Percentiles rank a stretch among this genome's conserved stretches.
Evolutionary conservation across 2,329 filamentous ascomycete species (phyloP).

Genomic region (Cercospora zeae-maydis): DNA sequence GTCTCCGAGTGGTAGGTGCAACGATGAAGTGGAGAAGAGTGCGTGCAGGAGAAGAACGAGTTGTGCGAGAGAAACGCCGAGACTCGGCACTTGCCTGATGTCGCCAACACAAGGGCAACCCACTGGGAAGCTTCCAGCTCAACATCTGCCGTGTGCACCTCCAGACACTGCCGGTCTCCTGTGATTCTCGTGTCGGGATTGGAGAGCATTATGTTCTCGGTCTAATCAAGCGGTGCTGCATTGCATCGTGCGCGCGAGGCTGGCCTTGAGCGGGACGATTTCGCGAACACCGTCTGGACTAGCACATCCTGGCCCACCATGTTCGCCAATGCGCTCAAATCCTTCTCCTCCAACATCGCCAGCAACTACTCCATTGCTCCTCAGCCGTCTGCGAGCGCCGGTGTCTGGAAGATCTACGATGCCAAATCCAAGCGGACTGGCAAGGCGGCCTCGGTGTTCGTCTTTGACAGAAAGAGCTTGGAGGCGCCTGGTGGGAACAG

Average conservation of each 20-base stretch:
- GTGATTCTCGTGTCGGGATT: not conserved
- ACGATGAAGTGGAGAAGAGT: not conserved
- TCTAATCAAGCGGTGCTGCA: not conserved
- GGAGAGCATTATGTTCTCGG: not conserved
- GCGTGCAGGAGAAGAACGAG: not conserved
- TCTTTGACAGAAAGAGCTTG: constrained; percentile 86
- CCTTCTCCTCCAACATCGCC: constrained; percentile 88
- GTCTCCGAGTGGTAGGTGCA: not conserved
- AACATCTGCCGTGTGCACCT: not conserved
- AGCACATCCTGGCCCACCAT: constrained; percentile 50
- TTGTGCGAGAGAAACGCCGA: not conserved
- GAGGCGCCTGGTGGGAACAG: constrained; percentile 61
- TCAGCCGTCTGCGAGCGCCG: constrained; percentile 72
- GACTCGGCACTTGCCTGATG: not conserved
- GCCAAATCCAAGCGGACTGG: constrained; percentile 94
- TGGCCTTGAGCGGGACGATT: not conserved
- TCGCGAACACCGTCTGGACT: not conserved
- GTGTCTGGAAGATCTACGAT: constrained; percentile 96
- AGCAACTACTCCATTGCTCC: constrained; percentile 83
- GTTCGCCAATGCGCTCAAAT: constrained; percentile 93
- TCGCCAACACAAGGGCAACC: not conserved
- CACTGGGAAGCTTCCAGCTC: not conserved
- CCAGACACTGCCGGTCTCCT: not conserved
- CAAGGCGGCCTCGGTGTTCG: constrained; percentile 84
- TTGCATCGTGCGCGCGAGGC: not conserved